These are phyloP conservation scores for Parsonsia alboflavescens DNA, from an alignment of 257 asterid species.

Conservation along the genomic window DNA sequence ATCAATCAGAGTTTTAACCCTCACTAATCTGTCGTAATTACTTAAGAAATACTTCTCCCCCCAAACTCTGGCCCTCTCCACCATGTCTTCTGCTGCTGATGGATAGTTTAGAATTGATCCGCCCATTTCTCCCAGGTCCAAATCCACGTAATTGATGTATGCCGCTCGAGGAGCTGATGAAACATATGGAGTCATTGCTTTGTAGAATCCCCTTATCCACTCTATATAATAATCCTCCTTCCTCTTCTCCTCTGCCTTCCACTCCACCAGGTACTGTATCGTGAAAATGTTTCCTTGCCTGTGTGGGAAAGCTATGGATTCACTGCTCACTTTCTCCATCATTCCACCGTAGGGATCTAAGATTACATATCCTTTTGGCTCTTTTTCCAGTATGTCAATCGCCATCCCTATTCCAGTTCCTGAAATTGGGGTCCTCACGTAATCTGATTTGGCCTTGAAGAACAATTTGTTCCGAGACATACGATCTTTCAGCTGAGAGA, in stretches of 20 bases:
- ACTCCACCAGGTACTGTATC: conserved; percentile 59
- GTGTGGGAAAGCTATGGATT: conserved; percentile 68
- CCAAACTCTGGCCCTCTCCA: conserved; percentile 59
- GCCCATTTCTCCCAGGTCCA: conserved; percentile 59
- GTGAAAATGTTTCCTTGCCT: conserved; percentile 58
- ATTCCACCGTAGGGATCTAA: conserved; percentile 73
- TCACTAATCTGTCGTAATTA: conserved; percentile 63
- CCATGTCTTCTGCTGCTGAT: conserved; percentile 18
- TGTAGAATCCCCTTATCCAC: conserved; percentile 60
- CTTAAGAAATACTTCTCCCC: conserved; percentile 67
- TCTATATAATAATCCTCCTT: conserved; percentile 31
- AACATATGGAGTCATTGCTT: conserved; percentile 44
- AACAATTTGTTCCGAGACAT: conserved; percentile 31
- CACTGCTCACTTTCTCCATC: conserved; percentile 44
- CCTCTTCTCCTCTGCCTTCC: conserved; percentile 32
- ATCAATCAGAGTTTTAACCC: conserved; percentile 54
- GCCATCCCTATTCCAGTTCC: conserved; percentile 24
- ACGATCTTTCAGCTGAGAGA: conserved; percentile 38
- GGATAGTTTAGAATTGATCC: background rate
- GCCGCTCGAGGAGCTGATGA: conserved; percentile 59
- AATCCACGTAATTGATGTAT: conserved; percentile 69
- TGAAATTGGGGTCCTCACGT: conserved; percentile 42
- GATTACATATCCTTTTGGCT: conserved; percentile 59
- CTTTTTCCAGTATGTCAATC: conserved; percentile 34
- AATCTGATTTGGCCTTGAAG: conserved; percentile 75